These are phyloP conservation scores for Aspergillus phoenicis DNA, from an alignment of 2,329 filamentous ascomycete genomes.

Conservation along the genomic window DNA sequence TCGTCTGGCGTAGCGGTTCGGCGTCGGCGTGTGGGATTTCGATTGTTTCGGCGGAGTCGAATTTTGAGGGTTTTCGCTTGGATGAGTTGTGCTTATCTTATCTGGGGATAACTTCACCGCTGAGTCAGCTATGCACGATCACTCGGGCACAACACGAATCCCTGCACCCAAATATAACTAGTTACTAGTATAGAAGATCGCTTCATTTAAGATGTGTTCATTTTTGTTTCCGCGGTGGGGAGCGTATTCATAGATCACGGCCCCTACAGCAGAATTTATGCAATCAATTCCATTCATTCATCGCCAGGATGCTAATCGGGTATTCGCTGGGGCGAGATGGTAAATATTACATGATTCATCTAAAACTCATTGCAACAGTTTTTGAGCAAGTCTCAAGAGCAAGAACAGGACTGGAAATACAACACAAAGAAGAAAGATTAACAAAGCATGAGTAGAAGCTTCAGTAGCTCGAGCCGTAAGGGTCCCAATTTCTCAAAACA, in stretches of 20 bases:
- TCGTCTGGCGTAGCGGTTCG: slow-evolving; percentile 28
- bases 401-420: not conserved
- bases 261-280: not conserved
- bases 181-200: no score
- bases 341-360: slow-evolving; percentile 17
- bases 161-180: no score
- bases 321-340: slow-evolving; percentile 21
- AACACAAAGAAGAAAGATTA: slow-evolving; percentile 9
- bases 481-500: slow-evolving; percentile 13
- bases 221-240: no score
- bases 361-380: slow-evolving; percentile 9
- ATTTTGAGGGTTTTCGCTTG: slow-evolving; percentile 52
- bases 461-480: slow-evolving; percentile 9
- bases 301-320: slow-evolving; percentile 24
- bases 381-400: slow-evolving; percentile 2
- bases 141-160: not conserved
- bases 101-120: slow-evolving; percentile 31
- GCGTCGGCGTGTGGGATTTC: slow-evolving; percentile 43
- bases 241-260: not conserved
- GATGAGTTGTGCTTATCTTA: slow-evolving; percentile 50
- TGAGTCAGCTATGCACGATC: slow-evolving; percentile 36
- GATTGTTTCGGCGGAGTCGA: slow-evolving; percentile 37
- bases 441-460: not conserved
- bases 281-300: slow-evolving; percentile 15
- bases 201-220: no score